Evolutionary conservation across 106 monocot genomes (phyloP), one percentile per base, ranked within the genome.

Genomic region (Phalaenopsis equestris): DNA sequence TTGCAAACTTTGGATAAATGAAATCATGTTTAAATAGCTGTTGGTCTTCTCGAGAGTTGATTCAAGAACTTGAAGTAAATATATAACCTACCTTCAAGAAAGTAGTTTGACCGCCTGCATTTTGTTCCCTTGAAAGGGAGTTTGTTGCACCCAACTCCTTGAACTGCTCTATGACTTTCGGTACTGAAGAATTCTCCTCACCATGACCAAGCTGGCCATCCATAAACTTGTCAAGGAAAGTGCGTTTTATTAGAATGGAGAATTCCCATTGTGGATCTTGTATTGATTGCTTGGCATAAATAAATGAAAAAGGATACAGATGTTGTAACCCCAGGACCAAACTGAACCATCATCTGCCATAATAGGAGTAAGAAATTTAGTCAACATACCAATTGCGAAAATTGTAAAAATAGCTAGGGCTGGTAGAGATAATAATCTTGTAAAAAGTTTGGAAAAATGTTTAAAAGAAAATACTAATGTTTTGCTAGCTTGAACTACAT

Each of bases 291-390:
- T 36, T 41, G 8, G 8, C 42, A 61, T 77, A 19, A 49, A 10
- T 61, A 58, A 37, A 41, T 9, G 15, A 61, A 46, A 86, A 86
- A 91, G 91, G 89, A 91, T 94, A 94, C 94, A 94, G 61, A 80
- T 81, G 73, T 94, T 94, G 83, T 91, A 94, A 85, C 94, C 94
- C 94, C 94, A 94, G 55, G 94, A 91, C 94, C 94, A 94, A 82
- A 94, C 86, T 6, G 90, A 91, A 76, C 94, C 94, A 81, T 94
- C 90, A 83, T 88, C 94, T 94, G 86, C 67, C 57, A 77, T 84
- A 83, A 19, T 37, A 70, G 36, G 70, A 38, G 38, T 14, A 10
- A 70, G 14, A 16, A 12, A 14, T 36, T 12, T 5, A 65, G 14
- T 21, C 21, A n/a, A 30, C 0, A 30, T 30, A 70, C 38, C 36